phyloP scores from a whole-genome alignment of 768 basidiomycete genomes.

The Russula dissimulans region DNA sequence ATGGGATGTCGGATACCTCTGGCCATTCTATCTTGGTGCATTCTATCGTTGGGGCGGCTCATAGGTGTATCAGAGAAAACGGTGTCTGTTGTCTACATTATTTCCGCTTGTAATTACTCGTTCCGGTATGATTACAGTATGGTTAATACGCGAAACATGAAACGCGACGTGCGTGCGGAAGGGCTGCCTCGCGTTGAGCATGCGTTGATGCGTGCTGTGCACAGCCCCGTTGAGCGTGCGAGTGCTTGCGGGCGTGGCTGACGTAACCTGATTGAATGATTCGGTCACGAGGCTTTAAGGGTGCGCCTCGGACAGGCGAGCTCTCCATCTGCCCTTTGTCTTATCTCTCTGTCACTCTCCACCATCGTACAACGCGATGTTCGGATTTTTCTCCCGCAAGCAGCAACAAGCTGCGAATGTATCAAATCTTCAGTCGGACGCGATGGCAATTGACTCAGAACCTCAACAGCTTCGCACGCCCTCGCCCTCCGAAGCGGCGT shows the following conservation, averaged over 20 bases:
- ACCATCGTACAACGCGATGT: slow-evolving; percentile 9
- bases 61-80: neutral
- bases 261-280: too few relatives aligned
- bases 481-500: slow-evolving; percentile 36
- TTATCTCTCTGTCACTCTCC: slow-evolving; percentile 5
- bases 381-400: slow-evolving; percentile 13
- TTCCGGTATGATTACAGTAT: neutral
- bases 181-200: slow-evolving; percentile 8
- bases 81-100: neutral
- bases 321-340: neutral
- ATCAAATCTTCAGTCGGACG: neutral
- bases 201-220: slow-evolving; percentile 10
- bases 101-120: neutral
- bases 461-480: slow-evolving; percentile 42
- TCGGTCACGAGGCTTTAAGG: neutral
- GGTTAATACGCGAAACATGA: neutral
- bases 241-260: too few relatives aligned
- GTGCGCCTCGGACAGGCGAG: neutral
- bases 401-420: slow-evolving; percentile 1
- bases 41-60: neutral
- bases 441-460: slow-evolving; percentile 3
- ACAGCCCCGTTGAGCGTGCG: neutral
- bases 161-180: neutral
- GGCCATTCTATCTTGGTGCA: neutral
- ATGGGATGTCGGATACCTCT: neutral